Evolutionary conservation across 495 filamentous ascomycete species (phyloP).

Genomic region (Chaetomidium leptoderma): DNA sequence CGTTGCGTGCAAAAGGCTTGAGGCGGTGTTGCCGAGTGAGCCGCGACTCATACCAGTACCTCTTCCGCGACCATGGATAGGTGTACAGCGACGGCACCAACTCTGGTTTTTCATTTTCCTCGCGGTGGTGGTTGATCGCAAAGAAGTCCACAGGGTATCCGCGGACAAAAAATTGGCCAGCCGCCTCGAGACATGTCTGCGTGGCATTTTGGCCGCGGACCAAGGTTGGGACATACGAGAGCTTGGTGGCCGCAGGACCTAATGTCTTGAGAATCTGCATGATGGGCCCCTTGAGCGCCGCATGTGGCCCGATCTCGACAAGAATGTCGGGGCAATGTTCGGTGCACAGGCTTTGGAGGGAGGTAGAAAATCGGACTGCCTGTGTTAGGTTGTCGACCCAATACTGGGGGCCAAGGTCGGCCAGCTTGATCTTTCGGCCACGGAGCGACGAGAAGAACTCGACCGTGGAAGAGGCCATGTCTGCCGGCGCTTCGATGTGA

Average conservation of each 20-base stretch:
- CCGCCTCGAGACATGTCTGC: conserved; percentile 34
- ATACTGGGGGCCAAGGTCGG: conserved; percentile 43
- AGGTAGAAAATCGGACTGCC: conserved; percentile 46
- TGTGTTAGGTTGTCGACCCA: conserved; percentile 54
- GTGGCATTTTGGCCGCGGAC: conserved; percentile 42
- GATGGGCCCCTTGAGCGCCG: conserved; percentile 56
- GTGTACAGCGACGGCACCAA: conserved; percentile 32
- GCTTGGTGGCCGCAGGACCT: conserved; percentile 34
- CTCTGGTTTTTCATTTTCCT: conserved; percentile 26
- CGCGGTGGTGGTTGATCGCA: conserved; percentile 40
- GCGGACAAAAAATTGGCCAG: conserved; percentile 39
- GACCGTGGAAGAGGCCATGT: conserved; percentile 29
- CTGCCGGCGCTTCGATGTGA: conserved; percentile 32
- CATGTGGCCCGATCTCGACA: conserved; percentile 63
- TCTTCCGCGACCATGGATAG: conserved; percentile 50
- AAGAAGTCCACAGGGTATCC: conserved; percentile 40
- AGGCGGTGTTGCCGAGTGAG: conserved; percentile 44
- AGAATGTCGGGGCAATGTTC: conserved; percentile 41
- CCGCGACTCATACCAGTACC: conserved; percentile 48
- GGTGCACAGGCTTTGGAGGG: conserved; percentile 34
- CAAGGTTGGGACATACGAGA: conserved; percentile 42
- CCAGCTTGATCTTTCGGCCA: conserved; percentile 29
- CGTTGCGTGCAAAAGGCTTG: conserved; percentile 44
- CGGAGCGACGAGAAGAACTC: conserved; percentile 43
- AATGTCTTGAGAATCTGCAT: conserved; percentile 52